Evolutionary conservation across 805 yeast species (phyloP).

Genomic region (Yamadazyma philogaea): DNA sequence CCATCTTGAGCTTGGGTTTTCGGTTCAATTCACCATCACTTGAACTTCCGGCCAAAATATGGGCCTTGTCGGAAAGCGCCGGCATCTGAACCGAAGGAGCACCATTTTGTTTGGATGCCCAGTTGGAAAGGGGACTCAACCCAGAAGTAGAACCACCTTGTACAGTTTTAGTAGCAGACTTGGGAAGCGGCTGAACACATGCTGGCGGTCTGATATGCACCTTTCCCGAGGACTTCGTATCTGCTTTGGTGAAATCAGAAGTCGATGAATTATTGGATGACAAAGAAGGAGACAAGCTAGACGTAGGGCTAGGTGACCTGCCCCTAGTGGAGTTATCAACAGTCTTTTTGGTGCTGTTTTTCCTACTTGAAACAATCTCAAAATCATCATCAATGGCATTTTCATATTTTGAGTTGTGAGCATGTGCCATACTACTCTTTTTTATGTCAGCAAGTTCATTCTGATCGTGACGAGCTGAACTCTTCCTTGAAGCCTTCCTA

Average conservation of each 20-base stretch:
- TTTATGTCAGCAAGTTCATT: constrained; percentile 24
- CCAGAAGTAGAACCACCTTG: constrained; percentile 9
- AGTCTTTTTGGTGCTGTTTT: constrained; percentile 8
- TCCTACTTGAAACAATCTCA: constrained; percentile 24
- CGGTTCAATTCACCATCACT: constrained; percentile 2
- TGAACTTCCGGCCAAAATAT: not conserved
- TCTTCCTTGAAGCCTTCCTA: constrained; percentile 19
- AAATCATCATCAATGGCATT: constrained; percentile 22
- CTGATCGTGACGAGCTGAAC: constrained; percentile 18
- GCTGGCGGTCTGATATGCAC: not conserved
- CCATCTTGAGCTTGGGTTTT: constrained; percentile 28
- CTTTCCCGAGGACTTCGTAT: not conserved
- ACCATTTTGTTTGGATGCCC: constrained; percentile 22
- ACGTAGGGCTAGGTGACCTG: not conserved
- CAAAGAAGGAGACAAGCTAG: not conserved
- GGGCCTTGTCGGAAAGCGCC: not conserved
- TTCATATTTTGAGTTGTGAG: constrained; percentile 15
- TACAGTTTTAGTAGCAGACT: not conserved
- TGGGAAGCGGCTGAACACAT: constrained; percentile 3
- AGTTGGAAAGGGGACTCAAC: constrained; percentile 25
- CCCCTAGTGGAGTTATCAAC: constrained; percentile 3
- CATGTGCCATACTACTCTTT: constrained; percentile 17
- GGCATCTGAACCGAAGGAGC: constrained; percentile 12
- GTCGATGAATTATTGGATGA: constrained; percentile 7
- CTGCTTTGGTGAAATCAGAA: not conserved